Percentiles rank a stretch among this genome's conserved stretches.
Evolutionary conservation across 179 eudicot genomes (phyloP).

Genomic region (Silene vulgaris): DNA sequence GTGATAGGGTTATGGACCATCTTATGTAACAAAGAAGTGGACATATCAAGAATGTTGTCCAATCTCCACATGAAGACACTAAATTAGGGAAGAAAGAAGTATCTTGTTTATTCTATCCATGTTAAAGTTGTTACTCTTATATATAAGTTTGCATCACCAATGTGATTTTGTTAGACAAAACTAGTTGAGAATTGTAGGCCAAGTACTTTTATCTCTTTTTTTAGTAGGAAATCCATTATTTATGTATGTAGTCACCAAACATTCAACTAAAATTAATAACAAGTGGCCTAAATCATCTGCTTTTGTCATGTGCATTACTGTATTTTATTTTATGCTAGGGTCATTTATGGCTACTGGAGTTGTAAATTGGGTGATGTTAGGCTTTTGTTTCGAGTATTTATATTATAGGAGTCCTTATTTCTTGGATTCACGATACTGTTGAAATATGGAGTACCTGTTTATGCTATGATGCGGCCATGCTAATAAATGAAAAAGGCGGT

Average conservation of each 20-base stretch:
- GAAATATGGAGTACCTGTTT: too few species aligned
- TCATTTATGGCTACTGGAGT: conserved; percentile 11
- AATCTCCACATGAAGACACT: conserved; percentile 15
- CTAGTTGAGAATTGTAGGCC: conserved; percentile 15
- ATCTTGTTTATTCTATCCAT: background rate
- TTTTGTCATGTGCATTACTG: conserved; percentile 23
- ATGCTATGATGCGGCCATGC: too few species aligned
- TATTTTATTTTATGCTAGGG: conserved; percentile 12
- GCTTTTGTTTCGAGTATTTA: too few species aligned
- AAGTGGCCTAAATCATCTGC: conserved; percentile 26
- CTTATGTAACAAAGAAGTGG: conserved; percentile 15
- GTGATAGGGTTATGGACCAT: conserved; percentile 7
- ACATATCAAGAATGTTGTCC: conserved; percentile 26
- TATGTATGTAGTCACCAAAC: conserved; percentile 24
- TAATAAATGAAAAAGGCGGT: too few species aligned
- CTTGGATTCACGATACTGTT: too few species aligned
- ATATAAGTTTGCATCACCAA: conserved; percentile 23
- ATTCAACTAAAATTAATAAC: conserved; percentile 31
- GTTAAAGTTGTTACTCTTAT: background rate
- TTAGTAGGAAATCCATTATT: conserved; percentile 13
- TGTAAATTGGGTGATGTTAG: background rate
- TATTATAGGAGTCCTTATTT: too few species aligned
- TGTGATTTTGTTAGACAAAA: conserved; percentile 8
- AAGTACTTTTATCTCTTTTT: conserved; percentile 16
- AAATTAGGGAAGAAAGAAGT: background rate